Evolutionary conservation across 768 basidiomycete genomes (phyloP).

Genomic region (Mycena haematopus): DNA sequence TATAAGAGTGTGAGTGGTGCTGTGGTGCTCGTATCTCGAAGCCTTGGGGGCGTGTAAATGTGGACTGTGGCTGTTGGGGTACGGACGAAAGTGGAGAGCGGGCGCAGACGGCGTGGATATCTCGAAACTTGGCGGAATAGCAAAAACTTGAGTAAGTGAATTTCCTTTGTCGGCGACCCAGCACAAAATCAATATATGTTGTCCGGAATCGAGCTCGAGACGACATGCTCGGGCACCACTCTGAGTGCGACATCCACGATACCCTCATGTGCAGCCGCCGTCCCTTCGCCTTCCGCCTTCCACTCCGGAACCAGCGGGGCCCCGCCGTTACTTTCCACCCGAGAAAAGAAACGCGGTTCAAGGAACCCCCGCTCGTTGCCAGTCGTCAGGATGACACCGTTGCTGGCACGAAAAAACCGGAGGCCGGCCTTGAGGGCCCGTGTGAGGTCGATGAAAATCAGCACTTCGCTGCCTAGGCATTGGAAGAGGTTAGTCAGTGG

Average conservation of each 20-base stretch:
- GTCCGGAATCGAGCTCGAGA: not conserved
- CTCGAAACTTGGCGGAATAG: too few species aligned
- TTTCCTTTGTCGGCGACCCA: too few species aligned
- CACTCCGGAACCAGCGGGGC: constrained; percentile 5
- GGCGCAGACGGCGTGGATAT: too few species aligned
- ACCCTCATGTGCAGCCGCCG: not conserved
- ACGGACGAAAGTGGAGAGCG: too few species aligned
- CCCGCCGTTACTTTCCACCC: constrained; percentile 47
- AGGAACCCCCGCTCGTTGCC: constrained; percentile 64
- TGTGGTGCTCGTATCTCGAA: too few species aligned
- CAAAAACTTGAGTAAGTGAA: too few species aligned
- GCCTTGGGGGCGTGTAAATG: too few species aligned
- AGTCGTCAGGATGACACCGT: constrained; percentile 74
- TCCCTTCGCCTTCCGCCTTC: not conserved
- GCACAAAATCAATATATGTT: too few species aligned
- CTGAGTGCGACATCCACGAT: not conserved
- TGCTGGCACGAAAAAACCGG: constrained; percentile 63
- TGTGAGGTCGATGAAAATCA: constrained; percentile 69
- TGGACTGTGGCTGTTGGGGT: too few species aligned
- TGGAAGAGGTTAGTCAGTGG: not conserved
- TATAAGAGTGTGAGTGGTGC: too few species aligned
- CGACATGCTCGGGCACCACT: not conserved
- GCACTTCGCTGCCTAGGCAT: constrained; percentile 60
- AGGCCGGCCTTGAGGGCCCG: constrained; percentile 58
- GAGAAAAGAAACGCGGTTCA: constrained; percentile 56